phyloP scores from a whole-genome alignment of 2,329 filamentous ascomycete genomes.

The Aspergillus japonicus region DNA sequence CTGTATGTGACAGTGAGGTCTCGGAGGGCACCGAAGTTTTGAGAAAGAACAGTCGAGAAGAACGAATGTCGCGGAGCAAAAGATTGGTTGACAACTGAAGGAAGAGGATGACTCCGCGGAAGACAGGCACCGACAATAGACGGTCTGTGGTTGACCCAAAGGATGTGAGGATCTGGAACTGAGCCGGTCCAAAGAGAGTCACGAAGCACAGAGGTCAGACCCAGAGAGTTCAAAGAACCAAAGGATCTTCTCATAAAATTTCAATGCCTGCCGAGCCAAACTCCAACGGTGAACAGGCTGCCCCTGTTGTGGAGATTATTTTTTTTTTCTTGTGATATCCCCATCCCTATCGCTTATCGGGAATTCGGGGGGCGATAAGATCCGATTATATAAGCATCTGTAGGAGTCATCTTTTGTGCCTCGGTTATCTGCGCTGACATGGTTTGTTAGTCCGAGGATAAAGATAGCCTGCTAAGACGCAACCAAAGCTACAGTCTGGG shows the following conservation, averaged over 20 bases:
- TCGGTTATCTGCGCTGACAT: neutral
- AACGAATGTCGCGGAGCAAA: neutral
- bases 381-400: neutral
- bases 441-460: too few relatives aligned
- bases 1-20: neutral
- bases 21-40: neutral
- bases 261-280: neutral
- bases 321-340: neutral
- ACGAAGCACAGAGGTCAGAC: conserved; percentile 3
- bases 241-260: neutral
- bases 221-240: neutral
- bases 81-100: conserved; percentile 2
- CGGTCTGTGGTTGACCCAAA: conserved; percentile 18
- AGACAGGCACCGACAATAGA: conserved; percentile 11
- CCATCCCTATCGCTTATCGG: neutral
- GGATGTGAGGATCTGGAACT: neutral
- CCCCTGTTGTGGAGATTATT: neutral
- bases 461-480: too few relatives aligned
- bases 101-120: conserved; percentile 7
- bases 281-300: neutral
- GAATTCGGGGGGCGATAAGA: neutral
- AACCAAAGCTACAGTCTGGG: too few relatives aligned
- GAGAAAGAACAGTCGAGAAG: neutral
- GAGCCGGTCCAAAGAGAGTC: conserved; percentile 1
- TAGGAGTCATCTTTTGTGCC: neutral